These are phyloP conservation scores for Pseudogymnoascus sp. DNA, from an alignment of 2,329 filamentous ascomycete genomes.

Conservation along the genomic window DNA sequence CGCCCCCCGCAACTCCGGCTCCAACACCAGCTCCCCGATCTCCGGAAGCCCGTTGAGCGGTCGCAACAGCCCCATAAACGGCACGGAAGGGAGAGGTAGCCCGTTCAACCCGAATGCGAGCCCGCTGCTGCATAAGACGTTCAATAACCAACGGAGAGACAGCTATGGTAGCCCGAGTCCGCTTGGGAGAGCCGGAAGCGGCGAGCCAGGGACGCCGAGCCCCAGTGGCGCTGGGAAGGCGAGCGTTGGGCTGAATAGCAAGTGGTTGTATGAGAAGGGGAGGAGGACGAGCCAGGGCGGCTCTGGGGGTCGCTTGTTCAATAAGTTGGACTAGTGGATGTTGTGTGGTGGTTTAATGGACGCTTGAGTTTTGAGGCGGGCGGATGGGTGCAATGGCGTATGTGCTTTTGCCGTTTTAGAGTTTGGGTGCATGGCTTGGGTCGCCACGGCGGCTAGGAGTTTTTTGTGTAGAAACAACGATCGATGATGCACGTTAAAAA, in stretches of 20 bases:
- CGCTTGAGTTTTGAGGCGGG: neutral
- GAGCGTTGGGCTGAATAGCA: conserved; percentile 76
- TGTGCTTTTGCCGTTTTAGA: neutral
- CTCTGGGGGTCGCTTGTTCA: conserved; percentile 19
- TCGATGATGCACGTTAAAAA: neutral
- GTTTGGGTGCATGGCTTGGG: conserved; percentile 1
- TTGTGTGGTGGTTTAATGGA: neutral
- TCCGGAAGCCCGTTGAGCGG: conserved; percentile 1
- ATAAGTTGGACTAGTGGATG: conserved; percentile 1
- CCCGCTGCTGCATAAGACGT: conserved; percentile 61
- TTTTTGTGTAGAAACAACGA: conserved; percentile 1
- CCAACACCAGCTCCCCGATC: conserved; percentile 16
- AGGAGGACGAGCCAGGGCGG: conserved; percentile 37
- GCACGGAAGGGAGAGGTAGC: neutral
- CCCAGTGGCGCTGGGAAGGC: conserved; percentile 60
- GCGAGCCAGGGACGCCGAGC: conserved; percentile 61
- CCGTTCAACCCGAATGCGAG: conserved; percentile 44
- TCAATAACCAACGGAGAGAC: conserved; percentile 45
- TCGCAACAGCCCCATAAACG: neutral
- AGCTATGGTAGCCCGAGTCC: conserved; percentile 56
- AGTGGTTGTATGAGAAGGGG: conserved; percentile 89
- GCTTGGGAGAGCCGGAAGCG: conserved; percentile 35
- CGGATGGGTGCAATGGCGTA: neutral
- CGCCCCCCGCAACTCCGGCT: conserved; percentile 44
- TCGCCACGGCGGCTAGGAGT: neutral